A percentile compares a stretch with the other conserved stretches of the same genome.
Evolutionary conservation across 495 filamentous ascomycete genomes (phyloP).

Genomic region (Bombardia bombarda): DNA sequence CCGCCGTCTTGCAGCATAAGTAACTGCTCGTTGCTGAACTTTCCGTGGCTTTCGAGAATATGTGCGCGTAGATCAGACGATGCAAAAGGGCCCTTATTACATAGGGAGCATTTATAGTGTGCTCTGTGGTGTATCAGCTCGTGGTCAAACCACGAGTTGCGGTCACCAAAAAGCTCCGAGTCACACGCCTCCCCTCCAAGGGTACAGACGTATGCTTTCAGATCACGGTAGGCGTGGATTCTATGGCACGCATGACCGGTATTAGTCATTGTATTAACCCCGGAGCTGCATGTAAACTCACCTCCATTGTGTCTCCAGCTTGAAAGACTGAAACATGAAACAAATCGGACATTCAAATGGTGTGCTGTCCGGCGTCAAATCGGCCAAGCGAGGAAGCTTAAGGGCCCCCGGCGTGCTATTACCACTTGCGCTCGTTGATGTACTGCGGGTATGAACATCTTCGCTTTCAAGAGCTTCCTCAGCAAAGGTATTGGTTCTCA

Average conservation of each 20-base stretch:
- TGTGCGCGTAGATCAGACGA: neutral
- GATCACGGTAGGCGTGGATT: slow-evolving; percentile 23
- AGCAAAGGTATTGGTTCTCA: too few species aligned
- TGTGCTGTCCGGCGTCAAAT: neutral
- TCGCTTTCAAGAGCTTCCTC: too few species aligned
- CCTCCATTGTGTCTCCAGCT: neutral
- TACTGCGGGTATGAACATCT: too few species aligned
- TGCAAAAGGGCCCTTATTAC: neutral
- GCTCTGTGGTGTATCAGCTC: slow-evolving; percentile 22
- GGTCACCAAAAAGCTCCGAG: slow-evolving; percentile 14
- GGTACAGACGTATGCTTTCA: slow-evolving; percentile 29
- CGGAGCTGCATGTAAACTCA: neutral
- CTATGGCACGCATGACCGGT: too few species aligned
- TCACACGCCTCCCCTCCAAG: slow-evolving; percentile 15
- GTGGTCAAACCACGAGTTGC: slow-evolving; percentile 25
- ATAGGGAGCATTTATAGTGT: slow-evolving; percentile 18
- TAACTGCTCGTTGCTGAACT: neutral
- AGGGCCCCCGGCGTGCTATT: too few species aligned
- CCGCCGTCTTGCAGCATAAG: neutral
- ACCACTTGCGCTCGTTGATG: too few species aligned
- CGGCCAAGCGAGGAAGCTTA: slow-evolving; percentile 4
- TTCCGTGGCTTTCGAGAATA: neutral
- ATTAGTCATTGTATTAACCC: neutral
- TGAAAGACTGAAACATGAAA: slow-evolving; percentile 17
- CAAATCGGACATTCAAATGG: slow-evolving; percentile 29